Evolutionary conservation across 495 filamentous ascomycete genomes (phyloP).

Genomic region (Neurospora cerealis): DNA sequence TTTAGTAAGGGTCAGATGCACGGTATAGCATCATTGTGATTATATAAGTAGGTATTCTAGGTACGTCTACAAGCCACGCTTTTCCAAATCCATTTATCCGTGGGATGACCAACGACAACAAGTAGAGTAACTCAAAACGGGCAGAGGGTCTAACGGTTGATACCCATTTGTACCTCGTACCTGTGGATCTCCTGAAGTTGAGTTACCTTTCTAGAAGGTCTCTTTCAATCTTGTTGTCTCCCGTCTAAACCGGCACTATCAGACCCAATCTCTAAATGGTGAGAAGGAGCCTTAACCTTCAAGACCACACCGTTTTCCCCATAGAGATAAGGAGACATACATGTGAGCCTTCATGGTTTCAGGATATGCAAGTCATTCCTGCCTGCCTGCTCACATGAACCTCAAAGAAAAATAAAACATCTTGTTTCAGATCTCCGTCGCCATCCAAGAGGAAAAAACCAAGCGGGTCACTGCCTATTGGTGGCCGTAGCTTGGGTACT

Average conservation of each 20-base stretch:
- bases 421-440: background rate
- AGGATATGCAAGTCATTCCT: background rate
- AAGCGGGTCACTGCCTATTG: background rate
- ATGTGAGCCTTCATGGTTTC: background rate
- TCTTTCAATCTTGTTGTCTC: background rate
- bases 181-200: background rate
- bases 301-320: background rate
- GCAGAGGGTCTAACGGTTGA: background rate
- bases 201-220: background rate
- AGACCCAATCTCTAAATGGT: background rate
- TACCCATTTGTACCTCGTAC: background rate
- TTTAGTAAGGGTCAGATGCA: background rate
- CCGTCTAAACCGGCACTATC: background rate
- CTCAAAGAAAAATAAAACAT: background rate
- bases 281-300: background rate
- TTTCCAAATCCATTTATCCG: background rate
- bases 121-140: background rate
- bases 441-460: background rate
- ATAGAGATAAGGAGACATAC: background rate
- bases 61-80: background rate
- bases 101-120: background rate
- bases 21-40: background rate
- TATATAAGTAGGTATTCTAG: background rate
- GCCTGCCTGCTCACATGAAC: background rate
- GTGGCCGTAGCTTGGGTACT: background rate